A percentile compares a stretch with the other conserved stretches of the same genome.
phyloP scores from a whole-genome alignment of 768 basidiomycete genomes.

The Tylopilus balloui region DNA sequence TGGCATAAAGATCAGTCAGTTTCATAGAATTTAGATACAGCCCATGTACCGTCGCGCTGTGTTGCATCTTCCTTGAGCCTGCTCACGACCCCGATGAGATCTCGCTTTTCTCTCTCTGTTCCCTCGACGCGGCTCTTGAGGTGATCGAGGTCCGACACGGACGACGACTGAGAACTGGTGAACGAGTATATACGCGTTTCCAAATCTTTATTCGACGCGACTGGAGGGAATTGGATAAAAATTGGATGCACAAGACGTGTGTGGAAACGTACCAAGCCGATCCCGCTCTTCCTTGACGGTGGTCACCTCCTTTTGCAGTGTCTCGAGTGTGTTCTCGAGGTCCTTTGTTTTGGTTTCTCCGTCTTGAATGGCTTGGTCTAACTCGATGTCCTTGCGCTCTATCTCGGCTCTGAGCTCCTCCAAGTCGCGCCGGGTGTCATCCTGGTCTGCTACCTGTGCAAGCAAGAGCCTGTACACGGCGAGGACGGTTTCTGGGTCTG shows the following conservation, averaged over 20 bases:
- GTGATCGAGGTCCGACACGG: constrained; percentile 56
- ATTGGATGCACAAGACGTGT: not conserved
- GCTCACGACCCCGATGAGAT: constrained; percentile 78
- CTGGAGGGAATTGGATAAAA: constrained; percentile 31
- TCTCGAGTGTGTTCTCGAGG: constrained; percentile 49
- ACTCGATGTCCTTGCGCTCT: constrained; percentile 73
- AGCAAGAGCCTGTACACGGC: constrained; percentile 59
- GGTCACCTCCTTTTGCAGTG: constrained; percentile 51
- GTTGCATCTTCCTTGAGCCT: constrained; percentile 71
- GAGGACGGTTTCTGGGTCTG: constrained; percentile 56
- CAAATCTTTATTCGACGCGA: constrained; percentile 41
- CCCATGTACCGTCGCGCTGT: constrained; percentile 65
- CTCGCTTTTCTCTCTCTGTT: constrained; percentile 85
- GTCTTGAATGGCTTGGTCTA: constrained; percentile 82
- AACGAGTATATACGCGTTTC: constrained; percentile 55
- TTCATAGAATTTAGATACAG: not conserved
- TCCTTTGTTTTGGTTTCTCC: constrained; percentile 59
- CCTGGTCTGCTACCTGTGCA: constrained; percentile 51
- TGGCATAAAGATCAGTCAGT: constrained; percentile 23
- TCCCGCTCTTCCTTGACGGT: constrained; percentile 59
- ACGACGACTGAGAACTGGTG: constrained; percentile 54
- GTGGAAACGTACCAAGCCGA: constrained; percentile 52
- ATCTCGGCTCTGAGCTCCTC: constrained; percentile 67
- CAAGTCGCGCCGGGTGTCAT: constrained; percentile 54
- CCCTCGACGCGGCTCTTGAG: constrained; percentile 64